Base-by-base conservation (phyloP, 441 rosid species). In the Adansonia madagascariensis region DNA sequence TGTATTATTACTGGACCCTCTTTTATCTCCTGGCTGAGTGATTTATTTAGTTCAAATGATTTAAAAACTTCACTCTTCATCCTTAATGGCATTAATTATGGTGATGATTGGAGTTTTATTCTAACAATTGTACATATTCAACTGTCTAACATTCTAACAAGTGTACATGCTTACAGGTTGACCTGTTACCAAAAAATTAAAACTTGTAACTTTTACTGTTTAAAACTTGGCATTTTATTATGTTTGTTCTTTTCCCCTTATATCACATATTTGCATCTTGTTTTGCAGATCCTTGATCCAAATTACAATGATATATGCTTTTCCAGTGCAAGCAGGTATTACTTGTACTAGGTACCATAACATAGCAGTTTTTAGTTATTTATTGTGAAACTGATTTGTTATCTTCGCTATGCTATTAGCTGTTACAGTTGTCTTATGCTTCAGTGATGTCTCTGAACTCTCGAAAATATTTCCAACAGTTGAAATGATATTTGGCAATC, bases 251-350 rank as follows among this genome's bases (percentile, higher is more conserved):
- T 47, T 17, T 47, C 56, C 31, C 3, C 22, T 73, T 73, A 67
- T 31, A 27, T 46, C 18, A 22, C 35, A 27, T 24, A 15, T 15
- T 39, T 70, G 55, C 61, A 43, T 66, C 80, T 60, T 71, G 56
- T 35, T 6, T 6, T 85, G 82, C 82, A 94, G 97, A 80, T 94
- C 70, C 95, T 98, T 62, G 96, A 95, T 80, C 98, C 98, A 24
- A 95, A 86, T 76, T 95, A 86, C 77, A 86, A 92, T 70, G 98
- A 95, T 75, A 87, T 89, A 80, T 92, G 97, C 84, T 95, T 93
- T 80, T 91, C 88, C 64, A 90, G 89, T 57, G 91, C 84, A 74
- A 79, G 83, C 82, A 90, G 94, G 97, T 94, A 86, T 66, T 63
- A 6, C 65, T 24, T 27, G 6, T 35, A 7, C 11, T 78, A 17